A percentile compares a stretch with the other conserved stretches of the same genome.
These are phyloP conservation scores for Escovopsis weberi DNA, from an alignment of 2,329 filamentous ascomycete species.

Conservation along the genomic window DNA sequence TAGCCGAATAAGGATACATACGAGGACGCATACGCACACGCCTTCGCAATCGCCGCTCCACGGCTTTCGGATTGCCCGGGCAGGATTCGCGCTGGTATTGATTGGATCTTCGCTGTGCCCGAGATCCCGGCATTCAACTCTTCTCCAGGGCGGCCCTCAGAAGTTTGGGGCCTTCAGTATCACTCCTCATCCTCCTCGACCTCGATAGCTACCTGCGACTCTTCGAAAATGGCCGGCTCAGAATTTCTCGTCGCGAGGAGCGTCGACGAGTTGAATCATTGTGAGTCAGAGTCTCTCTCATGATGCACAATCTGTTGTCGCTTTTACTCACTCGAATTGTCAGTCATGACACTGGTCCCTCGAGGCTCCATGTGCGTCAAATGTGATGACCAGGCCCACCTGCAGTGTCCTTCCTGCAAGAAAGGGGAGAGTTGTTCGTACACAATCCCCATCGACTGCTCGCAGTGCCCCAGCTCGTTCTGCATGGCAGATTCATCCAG, in stretches of 20 bases:
- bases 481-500: slow-evolving; percentile 22
- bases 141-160: too few species aligned
- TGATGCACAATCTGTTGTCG: too few species aligned
- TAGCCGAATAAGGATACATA: too few species aligned
- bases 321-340: neutral
- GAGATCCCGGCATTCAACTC: too few species aligned
- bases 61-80: too few species aligned
- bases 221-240: slow-evolving; percentile 2
- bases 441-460: slow-evolving; percentile 30
- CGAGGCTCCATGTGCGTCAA: slow-evolving; percentile 28
- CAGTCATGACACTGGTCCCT: slow-evolving; percentile 21
- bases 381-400: slow-evolving; percentile 27
- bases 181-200: too few species aligned
- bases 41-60: too few species aligned
- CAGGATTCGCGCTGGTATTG: too few species aligned
- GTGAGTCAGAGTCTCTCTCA: slow-evolving; percentile 9
- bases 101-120: too few species aligned
- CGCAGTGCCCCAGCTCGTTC: slow-evolving; percentile 31
- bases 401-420: slow-evolving; percentile 31
- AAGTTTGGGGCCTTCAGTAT: too few species aligned
- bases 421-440: slow-evolving; percentile 29
- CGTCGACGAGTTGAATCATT: slow-evolving; percentile 16
- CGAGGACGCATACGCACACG: too few species aligned
- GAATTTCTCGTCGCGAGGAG: slow-evolving; percentile 10
- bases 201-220: too few species aligned